Conservation (phyloP, 192 early-diverging fungal genomes). For the Geosiphon pyriformis region DNA sequence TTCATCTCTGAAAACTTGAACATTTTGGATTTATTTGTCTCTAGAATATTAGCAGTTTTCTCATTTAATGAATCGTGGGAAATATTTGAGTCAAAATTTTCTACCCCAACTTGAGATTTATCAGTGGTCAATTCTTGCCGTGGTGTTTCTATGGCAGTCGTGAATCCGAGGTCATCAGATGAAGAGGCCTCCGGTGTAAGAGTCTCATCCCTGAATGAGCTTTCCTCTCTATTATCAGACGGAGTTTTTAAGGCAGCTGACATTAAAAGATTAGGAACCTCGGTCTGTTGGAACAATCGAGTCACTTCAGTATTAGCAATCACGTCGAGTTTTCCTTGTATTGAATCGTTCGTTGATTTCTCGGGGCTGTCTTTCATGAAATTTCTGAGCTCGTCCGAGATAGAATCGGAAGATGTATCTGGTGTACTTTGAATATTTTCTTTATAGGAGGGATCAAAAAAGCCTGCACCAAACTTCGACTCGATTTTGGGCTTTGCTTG, state of each 20-base stretch:
- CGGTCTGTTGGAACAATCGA: background rate
- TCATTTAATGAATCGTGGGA: background rate
- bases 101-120: background rate
- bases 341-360: background rate
- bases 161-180: background rate
- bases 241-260: background rate
- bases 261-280: background rate
- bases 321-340: background rate
- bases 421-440: no score
- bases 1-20: background rate
- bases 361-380: no score
- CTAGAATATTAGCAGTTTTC: background rate
- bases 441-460: no score
- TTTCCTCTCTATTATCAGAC: no score
- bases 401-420: no score
- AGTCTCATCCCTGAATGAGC: no score
- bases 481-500: no score
- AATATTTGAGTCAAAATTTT: background rate
- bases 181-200: no score
- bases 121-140: background rate
- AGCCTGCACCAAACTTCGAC: no score
- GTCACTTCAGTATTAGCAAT: background rate
- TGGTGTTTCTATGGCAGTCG: background rate
- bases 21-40: background rate
- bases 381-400: no score